Conservation (phyloP, 179 eudicot genomes). For the Amaranthus tricolor region DNA sequence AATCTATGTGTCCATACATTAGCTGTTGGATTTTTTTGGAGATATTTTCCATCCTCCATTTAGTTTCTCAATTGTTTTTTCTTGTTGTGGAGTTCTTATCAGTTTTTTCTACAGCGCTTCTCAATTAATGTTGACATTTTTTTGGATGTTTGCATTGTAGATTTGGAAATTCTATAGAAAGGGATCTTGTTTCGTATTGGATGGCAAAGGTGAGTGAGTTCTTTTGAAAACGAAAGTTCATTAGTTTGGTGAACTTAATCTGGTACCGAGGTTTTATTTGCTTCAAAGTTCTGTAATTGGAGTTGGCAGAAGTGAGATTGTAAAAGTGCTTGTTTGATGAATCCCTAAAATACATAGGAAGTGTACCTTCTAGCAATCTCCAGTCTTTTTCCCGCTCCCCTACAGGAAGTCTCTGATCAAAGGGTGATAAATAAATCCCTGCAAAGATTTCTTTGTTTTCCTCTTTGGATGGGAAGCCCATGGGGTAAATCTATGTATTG, state of each 20-base stretch:
- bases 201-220: conserved; percentile 35
- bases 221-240: neutral
- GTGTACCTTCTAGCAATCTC: no score
- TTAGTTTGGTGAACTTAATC: neutral
- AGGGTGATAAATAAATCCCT: neutral
- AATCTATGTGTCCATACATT: neutral
- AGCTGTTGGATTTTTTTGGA: neutral
- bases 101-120: neutral
- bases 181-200: conserved; percentile 28
- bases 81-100: neutral
- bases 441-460: neutral
- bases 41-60: neutral
- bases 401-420: no score
- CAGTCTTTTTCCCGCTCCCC: no score
- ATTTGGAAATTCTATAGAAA: conserved; percentile 42
- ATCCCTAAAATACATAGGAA: no score
- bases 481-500: neutral
- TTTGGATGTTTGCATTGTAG: conserved; percentile 30
- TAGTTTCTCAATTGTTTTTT: neutral
- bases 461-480: neutral
- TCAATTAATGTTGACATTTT: conserved; percentile 5
- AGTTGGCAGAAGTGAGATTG: neutral
- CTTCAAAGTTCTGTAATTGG: neutral
- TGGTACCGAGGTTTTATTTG: neutral
- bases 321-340: no score